Evolutionary conservation across 176 grass and related monocot species (phyloP), one percentile per base, ranked within the genome.

Genomic region (Musa itinerans): DNA sequence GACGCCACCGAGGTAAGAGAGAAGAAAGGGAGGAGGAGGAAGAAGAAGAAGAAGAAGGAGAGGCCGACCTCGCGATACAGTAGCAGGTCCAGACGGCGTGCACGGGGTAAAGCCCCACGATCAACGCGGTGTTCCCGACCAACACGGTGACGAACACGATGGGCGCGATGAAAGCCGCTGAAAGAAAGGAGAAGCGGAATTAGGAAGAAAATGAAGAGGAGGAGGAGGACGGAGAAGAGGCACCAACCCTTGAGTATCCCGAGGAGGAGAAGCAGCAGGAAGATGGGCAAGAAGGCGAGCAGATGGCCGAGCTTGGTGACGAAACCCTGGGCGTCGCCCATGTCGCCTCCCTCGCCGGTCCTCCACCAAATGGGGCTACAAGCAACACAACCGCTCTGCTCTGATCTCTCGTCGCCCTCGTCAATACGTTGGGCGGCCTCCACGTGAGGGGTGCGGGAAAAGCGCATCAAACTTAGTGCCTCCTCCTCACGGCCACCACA

Each of bases 81-180:
- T 24, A 79, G 22, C 77, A 79, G 49, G 65, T 79, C 77, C 77
- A 79, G 24, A 79, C 52, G 26, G 29, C 26, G 50, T 79, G 77
- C 17, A 23, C 56, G 19, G 77, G 77, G 52, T 50, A 79, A 9
- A 79, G 52, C 6, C 64, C 77, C 11, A 79, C 14, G 17, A 70
- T 58, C 1, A 79, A 17, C 3, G 53, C 65, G 27, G 77, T 69
- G 24, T 69, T 69, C 24, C 77, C 77, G 10, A 79, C 52, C 20
- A 79, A 53, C 16, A 79, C 26, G 25, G 19, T 79, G 24, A 79
- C 26, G 52, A 79, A 69, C 23, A 79, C 65, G 26, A 79, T 69
- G 9, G 77, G 65, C 53, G 65, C 53, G 17, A 79, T 9, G 24
- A 79, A 0, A 13, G 25, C 53, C 24, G 77, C 77, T 79, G 65